These are phyloP conservation scores for Apiotrichum sp. DNA, from an alignment of 1,284 basidiomycete genomes.

Conservation along the genomic window DNA sequence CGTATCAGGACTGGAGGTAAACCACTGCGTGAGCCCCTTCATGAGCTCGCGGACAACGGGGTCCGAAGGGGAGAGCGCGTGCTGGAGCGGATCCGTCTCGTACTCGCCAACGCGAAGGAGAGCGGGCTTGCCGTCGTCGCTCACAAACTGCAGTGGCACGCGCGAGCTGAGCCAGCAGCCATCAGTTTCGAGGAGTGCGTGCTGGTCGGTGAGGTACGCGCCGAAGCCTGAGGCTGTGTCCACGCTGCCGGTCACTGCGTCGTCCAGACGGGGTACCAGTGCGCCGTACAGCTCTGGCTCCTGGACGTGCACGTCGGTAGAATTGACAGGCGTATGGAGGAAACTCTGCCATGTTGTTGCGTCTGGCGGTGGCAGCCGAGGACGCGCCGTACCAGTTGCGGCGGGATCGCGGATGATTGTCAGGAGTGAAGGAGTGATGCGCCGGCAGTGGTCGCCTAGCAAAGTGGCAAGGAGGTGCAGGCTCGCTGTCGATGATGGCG, in stretches of 20 bases:
- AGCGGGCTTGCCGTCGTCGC: constrained; percentile 19
- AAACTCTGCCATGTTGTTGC: not conserved
- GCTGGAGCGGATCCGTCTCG: constrained; percentile 35
- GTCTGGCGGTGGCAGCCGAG: constrained; percentile 18
- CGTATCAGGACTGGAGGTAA: constrained; percentile 74
- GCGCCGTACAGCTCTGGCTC: constrained; percentile 63
- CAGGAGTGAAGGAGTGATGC: constrained; percentile 63
- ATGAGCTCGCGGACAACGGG: constrained; percentile 67
- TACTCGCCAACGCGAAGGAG: constrained; percentile 15
- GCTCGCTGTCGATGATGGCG: constrained; percentile 63
- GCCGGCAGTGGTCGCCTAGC: constrained; percentile 61
- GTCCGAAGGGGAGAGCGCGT: constrained; percentile 71
- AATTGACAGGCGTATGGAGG: constrained; percentile 20
- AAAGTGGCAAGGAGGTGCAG: constrained; percentile 72
- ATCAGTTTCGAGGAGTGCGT: constrained; percentile 26
- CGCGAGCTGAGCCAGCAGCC: constrained; percentile 24
- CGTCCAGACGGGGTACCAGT: constrained; percentile 72
- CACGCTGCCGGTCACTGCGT: constrained; percentile 54
- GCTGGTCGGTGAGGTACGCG: constrained; percentile 35
- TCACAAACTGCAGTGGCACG: constrained; percentile 19
- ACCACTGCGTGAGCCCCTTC: constrained; percentile 68
- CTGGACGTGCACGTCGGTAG: constrained; percentile 28
- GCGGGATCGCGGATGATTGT: constrained; percentile 60
- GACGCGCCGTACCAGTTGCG: constrained; percentile 46
- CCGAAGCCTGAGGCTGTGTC: constrained; percentile 83